phyloP scores from a whole-genome alignment of 2,329 filamentous ascomycete species.

The Pseudogymnoascus sp. region DNA sequence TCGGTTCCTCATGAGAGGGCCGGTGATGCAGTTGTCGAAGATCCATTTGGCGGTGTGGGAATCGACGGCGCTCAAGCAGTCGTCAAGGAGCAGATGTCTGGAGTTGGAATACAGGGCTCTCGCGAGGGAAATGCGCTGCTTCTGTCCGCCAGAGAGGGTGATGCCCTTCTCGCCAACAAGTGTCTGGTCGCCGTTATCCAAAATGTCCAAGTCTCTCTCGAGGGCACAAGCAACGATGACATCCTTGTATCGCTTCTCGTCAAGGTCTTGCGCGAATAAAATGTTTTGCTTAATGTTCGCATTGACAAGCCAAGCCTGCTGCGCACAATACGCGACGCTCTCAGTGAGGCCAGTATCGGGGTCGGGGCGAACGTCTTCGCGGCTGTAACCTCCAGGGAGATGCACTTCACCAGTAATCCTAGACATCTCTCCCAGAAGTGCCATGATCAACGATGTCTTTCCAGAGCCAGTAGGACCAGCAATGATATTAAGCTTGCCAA shows the following conservation, averaged over 20 bases:
- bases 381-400: slow-evolving; percentile 75
- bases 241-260: slow-evolving; percentile 75
- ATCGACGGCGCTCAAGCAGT: slow-evolving; percentile 93
- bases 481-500: slow-evolving; percentile 86
- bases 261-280: slow-evolving; percentile 72
- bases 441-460: slow-evolving; percentile 95
- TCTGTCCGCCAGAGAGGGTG: slow-evolving; percentile 91
- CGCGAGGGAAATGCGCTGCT: slow-evolving; percentile 94
- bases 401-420: slow-evolving; percentile 71
- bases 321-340: slow-evolving; percentile 90
- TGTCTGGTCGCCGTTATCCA: slow-evolving; percentile 87
- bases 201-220: slow-evolving; percentile 82
- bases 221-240: slow-evolving; percentile 88
- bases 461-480: slow-evolving; percentile 89
- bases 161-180: slow-evolving; percentile 96
- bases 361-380: slow-evolving; percentile 75
- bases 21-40: slow-evolving; percentile 84
- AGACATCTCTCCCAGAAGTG: slow-evolving; percentile 92
- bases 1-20: slow-evolving; percentile 76
- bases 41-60: slow-evolving; percentile 98
- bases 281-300: slow-evolving; percentile 96
- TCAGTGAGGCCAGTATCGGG: slow-evolving; percentile 81
- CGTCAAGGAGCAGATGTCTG: slow-evolving; percentile 82
- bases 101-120: slow-evolving; percentile 95
- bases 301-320: slow-evolving; percentile 95